These are phyloP conservation scores for Colletotrichum limetticola DNA, from an alignment of 2,329 filamentous ascomycete genomes.

Conservation along the genomic window DNA sequence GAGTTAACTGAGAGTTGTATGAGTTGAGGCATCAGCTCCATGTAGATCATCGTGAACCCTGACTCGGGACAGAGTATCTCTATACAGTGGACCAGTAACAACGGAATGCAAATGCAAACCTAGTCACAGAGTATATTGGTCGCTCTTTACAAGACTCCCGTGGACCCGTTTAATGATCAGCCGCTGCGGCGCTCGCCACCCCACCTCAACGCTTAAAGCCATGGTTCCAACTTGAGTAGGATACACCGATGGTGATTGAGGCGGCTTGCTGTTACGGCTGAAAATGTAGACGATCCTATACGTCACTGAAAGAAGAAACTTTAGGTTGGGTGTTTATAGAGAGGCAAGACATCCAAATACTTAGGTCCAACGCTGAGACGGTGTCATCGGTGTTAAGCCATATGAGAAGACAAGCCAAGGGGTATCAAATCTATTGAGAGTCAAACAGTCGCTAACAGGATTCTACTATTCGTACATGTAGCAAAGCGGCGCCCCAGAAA, in stretches of 20 bases:
- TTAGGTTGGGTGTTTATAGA: background rate
- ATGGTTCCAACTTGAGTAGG: background rate
- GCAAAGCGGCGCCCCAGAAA: constrained; percentile 53
- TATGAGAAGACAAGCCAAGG: background rate
- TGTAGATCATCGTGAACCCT: background rate
- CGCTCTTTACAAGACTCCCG: background rate
- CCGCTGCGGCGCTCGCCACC: no score
- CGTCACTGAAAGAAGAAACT: background rate
- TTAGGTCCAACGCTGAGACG: no score
- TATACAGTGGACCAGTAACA: background rate
- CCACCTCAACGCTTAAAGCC: background rate
- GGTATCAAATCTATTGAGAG: constrained; percentile 6
- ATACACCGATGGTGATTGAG: background rate
- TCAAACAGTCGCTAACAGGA: background rate
- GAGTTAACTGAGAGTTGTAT: background rate
- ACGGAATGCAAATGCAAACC: background rate
- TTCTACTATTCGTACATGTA: constrained; percentile 50
- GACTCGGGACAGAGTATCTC: background rate
- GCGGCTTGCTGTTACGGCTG: no score
- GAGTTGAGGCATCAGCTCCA: background rate
- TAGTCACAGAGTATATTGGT: background rate
- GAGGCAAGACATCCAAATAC: background rate
- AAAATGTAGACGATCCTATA: background rate
- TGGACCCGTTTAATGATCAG: background rate
- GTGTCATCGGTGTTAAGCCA: background rate